Conservation (phyloP, 1,139 yeast genomes). For the Candida sanyaensis region DNA sequence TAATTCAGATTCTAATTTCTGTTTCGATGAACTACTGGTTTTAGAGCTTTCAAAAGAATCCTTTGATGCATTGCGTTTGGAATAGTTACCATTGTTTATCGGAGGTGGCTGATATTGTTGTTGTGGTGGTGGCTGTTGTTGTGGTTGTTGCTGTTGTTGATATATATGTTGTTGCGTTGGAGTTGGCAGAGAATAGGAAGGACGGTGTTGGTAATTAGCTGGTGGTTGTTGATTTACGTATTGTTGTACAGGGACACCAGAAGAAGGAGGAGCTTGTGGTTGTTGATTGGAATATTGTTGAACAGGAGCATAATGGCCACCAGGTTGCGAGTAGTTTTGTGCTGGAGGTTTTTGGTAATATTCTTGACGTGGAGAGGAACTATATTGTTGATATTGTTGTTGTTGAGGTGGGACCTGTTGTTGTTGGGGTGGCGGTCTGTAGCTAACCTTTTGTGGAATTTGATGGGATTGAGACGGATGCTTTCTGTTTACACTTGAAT, state of each 20-base stretch:
- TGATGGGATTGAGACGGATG: slow-evolving; percentile 16
- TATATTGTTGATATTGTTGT: slow-evolving; percentile 6
- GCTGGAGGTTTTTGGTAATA: slow-evolving; percentile 8
- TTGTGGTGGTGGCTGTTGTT: slow-evolving; percentile 9
- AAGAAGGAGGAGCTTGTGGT: slow-evolving; percentile 13
- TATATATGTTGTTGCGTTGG: slow-evolving; percentile 15
- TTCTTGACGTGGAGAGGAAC: slow-evolving; percentile 1
- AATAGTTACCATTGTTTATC: slow-evolving; percentile 1
- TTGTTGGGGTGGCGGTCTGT: slow-evolving; percentile 13
- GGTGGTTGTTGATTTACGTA: slow-evolving; percentile 15
- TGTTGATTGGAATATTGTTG: not conserved
- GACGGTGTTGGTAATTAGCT: slow-evolving; percentile 17
- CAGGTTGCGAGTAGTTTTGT: slow-evolving; percentile 17
- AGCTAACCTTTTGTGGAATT: slow-evolving; percentile 10
- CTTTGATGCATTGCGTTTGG: slow-evolving; percentile 1
- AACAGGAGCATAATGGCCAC: slow-evolving; percentile 9
- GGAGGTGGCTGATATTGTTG: slow-evolving; percentile 10
- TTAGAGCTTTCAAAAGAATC: slow-evolving; percentile 3
- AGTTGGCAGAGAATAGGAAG: slow-evolving; percentile 15
- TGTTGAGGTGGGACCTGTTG: slow-evolving; percentile 17
- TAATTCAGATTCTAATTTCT: slow-evolving; percentile 46
- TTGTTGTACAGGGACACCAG: slow-evolving; percentile 12
- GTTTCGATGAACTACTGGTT: slow-evolving; percentile 11
- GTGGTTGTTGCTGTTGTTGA: slow-evolving; percentile 12
- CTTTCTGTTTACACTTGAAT: slow-evolving; percentile 13